Base-by-base conservation (phyloP, 2,329 filamentous ascomycete genomes). In the Fusarium setosum region DNA sequence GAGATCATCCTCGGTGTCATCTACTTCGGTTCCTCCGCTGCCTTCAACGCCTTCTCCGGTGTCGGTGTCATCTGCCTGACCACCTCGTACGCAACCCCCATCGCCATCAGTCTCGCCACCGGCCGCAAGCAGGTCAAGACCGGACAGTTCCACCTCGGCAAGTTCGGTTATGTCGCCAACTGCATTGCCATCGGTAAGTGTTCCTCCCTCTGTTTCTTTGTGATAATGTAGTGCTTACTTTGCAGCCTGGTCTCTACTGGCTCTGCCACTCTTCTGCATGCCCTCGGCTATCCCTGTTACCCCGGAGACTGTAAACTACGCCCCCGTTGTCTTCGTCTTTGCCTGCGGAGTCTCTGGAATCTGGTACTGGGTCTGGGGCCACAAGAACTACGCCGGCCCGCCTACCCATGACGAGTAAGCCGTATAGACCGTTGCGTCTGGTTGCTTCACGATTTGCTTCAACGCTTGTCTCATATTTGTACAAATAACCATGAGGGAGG, bases 191-290 rank as follows among this genome's bases (percentile, higher is more conserved):
- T 91, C 34, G 82, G 87, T 92, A 81, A 70, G 83, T 83, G 5
- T 13, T 54, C 47, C 20, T 17, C 17, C 31, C 47, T 21, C 17
- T 11, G 15, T 18, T 13, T 18, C 11, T 26, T 18, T 6, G 17
- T 23, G 10, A 18, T 29, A 29, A 40, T 41, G 13, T 41, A 23
- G 60, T 44, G 24, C 69, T 73, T 45, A 68, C 51, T 38, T 45
- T 13, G 52, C 67, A 89, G 86, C 79, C 51, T 93, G 90, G 90
- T 90, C 88, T 54, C 68, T 83, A 13, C 83, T 93, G 53, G 90
- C 89, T 32, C 86, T 92, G 51, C 90, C 90, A 2, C 84, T 93
- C 15, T 93, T 93, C 82, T 93, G 88, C 77, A 91, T 92, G 88
- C 90, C 90, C 1, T 84, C 87, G 0, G 77, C 77, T 40, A 79